Percentiles rank a stretch among this genome's conserved stretches.
Conservation (phyloP, 208 protist genomes). For the Crithidia mellificae region DNA sequence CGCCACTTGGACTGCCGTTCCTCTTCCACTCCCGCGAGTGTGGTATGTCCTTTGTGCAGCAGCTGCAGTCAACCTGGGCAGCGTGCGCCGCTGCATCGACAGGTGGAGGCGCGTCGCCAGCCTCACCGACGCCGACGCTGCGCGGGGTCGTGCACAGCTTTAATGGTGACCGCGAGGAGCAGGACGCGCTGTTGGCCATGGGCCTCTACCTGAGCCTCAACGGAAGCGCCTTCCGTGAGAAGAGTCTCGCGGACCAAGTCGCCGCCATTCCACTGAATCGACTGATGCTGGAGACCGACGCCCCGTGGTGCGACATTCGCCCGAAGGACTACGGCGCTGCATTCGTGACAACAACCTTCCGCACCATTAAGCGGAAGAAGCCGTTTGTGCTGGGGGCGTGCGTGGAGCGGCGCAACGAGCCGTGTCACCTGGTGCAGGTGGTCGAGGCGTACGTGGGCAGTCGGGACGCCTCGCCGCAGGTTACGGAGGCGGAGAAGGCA, state of each 20-base stretch:
- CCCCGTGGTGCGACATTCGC: slow-evolving; percentile 95
- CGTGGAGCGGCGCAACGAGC: slow-evolving; percentile 92
- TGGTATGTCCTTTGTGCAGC: slow-evolving; percentile 76
- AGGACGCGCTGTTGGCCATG: slow-evolving; percentile 70
- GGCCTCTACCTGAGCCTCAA: slow-evolving; percentile 92
- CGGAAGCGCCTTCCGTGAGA: slow-evolving; percentile 90
- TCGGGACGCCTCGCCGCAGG: slow-evolving; percentile 3
- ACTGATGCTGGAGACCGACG: slow-evolving; percentile 94
- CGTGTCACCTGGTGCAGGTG: slow-evolving; percentile 84
- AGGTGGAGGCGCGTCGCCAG: background rate
- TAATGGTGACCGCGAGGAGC: slow-evolving; percentile 85
- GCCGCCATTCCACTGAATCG: slow-evolving; percentile 75
- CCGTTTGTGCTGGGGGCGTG: slow-evolving; percentile 61
- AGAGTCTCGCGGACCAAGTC: slow-evolving; percentile 71
- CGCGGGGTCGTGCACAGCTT: slow-evolving; percentile 95
- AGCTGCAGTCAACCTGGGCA: slow-evolving; percentile 48
- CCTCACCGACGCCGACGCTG: slow-evolving; percentile 13
- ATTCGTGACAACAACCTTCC: slow-evolving; percentile 71
- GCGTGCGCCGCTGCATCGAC: background rate
- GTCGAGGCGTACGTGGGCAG: slow-evolving; percentile 69
- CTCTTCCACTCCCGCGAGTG: slow-evolving; percentile 93
- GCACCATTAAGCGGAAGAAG: slow-evolving; percentile 59
- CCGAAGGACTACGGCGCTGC: slow-evolving; percentile 79
- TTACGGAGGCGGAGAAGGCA: background rate
- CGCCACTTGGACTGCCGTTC: slow-evolving; percentile 72